A percentile compares a stretch with the other conserved stretches of the same genome.
These are phyloP conservation scores for Aspergillus quadricinctus DNA, from an alignment of 2,329 filamentous ascomycete genomes.

Conservation along the genomic window DNA sequence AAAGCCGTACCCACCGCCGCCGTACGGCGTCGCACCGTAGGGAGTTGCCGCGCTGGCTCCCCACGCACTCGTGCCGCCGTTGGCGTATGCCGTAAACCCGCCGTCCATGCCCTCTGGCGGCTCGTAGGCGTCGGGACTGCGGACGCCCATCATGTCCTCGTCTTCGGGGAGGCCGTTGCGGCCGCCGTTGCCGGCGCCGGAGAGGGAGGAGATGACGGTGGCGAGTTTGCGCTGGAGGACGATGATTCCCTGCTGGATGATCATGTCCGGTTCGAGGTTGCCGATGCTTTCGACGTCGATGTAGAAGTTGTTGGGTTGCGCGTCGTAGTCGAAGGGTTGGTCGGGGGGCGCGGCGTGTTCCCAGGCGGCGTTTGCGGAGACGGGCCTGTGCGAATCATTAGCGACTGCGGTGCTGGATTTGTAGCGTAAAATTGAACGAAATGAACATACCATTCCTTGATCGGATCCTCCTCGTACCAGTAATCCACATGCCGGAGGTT, in stretches of 20 bases:
- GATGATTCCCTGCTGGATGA: conserved; percentile 83
- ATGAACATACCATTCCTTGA: conserved; percentile 70
- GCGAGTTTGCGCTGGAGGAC: conserved; percentile 89
- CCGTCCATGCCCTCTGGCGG: conserved; percentile 43
- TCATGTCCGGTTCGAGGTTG: conserved; percentile 80
- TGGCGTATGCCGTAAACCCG: conserved; percentile 37
- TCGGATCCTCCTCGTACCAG: conserved; percentile 86
- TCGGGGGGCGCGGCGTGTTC: conserved; percentile 72
- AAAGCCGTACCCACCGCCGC: conserved; percentile 25
- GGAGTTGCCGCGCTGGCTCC: conserved; percentile 59
- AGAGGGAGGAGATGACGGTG: conserved; percentile 63
- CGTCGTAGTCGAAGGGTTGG: conserved; percentile 87
- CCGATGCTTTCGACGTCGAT: conserved; percentile 89
- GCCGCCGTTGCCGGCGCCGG: conserved; percentile 51
- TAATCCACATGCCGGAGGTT: conserved; percentile 87
- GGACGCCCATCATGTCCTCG: conserved; percentile 46
- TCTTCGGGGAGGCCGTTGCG: conserved; percentile 46
- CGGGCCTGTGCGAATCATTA: conserved; percentile 24
- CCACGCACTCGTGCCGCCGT: conserved; percentile 60
- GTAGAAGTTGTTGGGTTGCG: conserved; percentile 80
- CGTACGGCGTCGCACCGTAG: conserved; percentile 45
- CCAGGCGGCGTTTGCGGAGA: conserved; percentile 58
- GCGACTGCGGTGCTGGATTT: neutral
- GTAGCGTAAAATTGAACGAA: neutral
- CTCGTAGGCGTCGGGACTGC: conserved; percentile 47